These are phyloP conservation scores for Capsicum baccatum DNA, from an alignment of 257 asterid genomes.

Conservation along the genomic window DNA sequence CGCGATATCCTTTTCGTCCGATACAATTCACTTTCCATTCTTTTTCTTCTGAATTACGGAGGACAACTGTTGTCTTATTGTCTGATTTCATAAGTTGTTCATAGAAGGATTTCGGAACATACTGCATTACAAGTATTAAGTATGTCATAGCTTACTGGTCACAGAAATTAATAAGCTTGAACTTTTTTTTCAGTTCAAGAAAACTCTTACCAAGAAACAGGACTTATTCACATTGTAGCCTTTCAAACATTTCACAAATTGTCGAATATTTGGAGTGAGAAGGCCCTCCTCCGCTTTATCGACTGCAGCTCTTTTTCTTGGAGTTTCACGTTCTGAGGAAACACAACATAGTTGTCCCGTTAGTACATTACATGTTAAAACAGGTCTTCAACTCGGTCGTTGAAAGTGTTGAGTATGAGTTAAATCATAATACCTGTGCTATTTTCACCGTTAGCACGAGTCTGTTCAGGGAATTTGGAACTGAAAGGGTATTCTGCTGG, in stretches of 20 bases:
- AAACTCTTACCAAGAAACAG: slow-evolving; percentile 29
- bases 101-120: not conserved
- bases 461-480: not conserved
- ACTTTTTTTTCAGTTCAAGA: not conserved
- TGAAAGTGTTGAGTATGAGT: not conserved
- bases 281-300: not conserved
- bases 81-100: not conserved
- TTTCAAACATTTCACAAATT: slow-evolving; percentile 23
- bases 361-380: not conserved
- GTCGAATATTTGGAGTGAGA: slow-evolving; percentile 12
- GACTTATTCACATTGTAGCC: slow-evolving; percentile 21
- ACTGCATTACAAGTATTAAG: slow-evolving; percentile 19
- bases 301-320: not conserved
- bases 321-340: slow-evolving; percentile 12
- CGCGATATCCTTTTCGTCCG: not conserved
- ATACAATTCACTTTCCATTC: slow-evolving; percentile 28
- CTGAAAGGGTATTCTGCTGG: not conserved
- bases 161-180: not conserved
- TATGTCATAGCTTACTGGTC: not conserved
- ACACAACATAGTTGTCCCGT: not conserved
- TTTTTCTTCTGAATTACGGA: slow-evolving; percentile 24
- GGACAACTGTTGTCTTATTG: not conserved
- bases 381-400: not conserved
- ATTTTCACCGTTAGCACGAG: not conserved
- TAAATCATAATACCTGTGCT: not conserved